Evolutionary conservation across 2,329 filamentous ascomycete species (phyloP).

Genomic region (Scolecobasidium constrictum): DNA sequence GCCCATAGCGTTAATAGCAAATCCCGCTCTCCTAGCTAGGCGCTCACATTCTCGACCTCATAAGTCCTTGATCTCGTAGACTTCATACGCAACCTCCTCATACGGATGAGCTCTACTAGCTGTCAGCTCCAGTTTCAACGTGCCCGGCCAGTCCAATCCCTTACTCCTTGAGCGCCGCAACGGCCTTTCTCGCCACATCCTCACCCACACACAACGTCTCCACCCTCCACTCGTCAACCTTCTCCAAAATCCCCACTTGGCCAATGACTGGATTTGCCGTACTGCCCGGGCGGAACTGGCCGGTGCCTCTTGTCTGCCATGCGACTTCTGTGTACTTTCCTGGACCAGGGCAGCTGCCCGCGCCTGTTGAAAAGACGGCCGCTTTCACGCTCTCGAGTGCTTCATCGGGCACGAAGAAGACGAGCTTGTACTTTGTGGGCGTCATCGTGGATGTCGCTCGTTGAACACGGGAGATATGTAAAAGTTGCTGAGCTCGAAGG

Average conservation of each 20-base stretch:
- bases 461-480: no score
- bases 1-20: no score
- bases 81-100: constrained; percentile 34
- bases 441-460: no score
- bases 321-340: constrained; percentile 32
- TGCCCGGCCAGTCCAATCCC: constrained; percentile 13
- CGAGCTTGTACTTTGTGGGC: constrained; percentile 26
- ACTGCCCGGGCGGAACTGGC: constrained; percentile 55
- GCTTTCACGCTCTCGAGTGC: constrained; percentile 27
- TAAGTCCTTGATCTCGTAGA: constrained; percentile 35
- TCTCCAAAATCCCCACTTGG: constrained; percentile 43
- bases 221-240: constrained; percentile 39
- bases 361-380: constrained; percentile 35
- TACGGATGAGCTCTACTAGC: constrained; percentile 31
- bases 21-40: no score
- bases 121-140: constrained; percentile 9
- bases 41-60: no score
- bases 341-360: constrained; percentile 30
- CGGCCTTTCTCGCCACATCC: constrained; percentile 44
- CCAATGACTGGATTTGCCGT: constrained; percentile 55
- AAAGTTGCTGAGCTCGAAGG: no score
- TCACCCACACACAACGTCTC: constrained; percentile 53
- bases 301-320: constrained; percentile 40
- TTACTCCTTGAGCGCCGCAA: constrained; percentile 54
- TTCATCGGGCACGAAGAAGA: constrained; percentile 32